Base-by-base conservation (phyloP, 352 stramenopile species). In the Elongisporangium anandrum region DNA sequence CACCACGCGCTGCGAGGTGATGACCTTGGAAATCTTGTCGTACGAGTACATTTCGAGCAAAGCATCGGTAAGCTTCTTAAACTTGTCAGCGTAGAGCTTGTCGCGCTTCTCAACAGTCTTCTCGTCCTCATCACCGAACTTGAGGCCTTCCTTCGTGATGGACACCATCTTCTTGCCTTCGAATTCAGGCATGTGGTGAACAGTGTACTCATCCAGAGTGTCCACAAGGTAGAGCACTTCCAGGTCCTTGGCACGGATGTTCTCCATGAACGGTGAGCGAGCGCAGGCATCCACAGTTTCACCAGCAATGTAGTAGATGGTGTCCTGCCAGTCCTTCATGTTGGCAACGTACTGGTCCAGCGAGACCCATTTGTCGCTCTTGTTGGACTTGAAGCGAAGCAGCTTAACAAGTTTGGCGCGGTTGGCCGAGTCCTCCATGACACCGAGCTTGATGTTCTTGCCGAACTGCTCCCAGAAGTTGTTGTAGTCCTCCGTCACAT, bases 201-300 rank as follows among this genome's bases (percentile, higher is more conserved):
- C 75, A 56, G 95, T 97, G 83, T 99, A 99, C 77, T 99, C 97
- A 68, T 99, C 98, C 39, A 99, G 85, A 45, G 98, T 85, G 67
- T 99, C 97, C 12, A 96, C 93, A n/a, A 99, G 88, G 72, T 97
- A 99, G 4, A 99, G 69, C 20, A 99, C 97, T 81, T 99, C 98
- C 4, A 99, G 66, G 41, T 96, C 97, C 81, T 99, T 99, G 24
- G 88, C 85, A 45, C 89, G 86, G 73, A 99, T 97, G 70, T 94
- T 96, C 70, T 99, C 96, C 68, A 99, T 77, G 72, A 99, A 99
- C 8, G 96, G 97, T 1, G 90, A 98, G 52, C 97, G 93, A 63
- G 97, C 72, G 54, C 98, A 94, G 3, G 88, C 80, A 41, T 98
- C 96, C 15, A 94, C 82, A 38, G 75, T 94, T 61, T 98, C 92